Evolutionary conservation across 768 basidiomycete species (phyloP).

Genomic region (Tephrocybe sp.): DNA sequence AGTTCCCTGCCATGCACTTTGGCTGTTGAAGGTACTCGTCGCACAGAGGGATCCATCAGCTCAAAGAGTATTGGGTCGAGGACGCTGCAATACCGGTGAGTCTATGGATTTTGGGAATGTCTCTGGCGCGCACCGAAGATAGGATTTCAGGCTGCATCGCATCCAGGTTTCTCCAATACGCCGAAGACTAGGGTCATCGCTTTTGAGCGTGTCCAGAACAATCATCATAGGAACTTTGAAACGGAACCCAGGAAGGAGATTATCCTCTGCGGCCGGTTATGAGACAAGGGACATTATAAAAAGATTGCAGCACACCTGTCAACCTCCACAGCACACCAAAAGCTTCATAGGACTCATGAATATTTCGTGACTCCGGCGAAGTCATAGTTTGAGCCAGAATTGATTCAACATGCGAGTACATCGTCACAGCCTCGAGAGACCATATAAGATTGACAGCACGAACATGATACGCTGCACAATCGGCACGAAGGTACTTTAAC

Average conservation of each 20-base stretch:
- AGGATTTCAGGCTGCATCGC: conserved; percentile 90
- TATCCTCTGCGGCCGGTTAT: conserved; percentile 60
- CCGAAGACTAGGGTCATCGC: conserved; percentile 69
- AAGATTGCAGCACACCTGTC: conserved; percentile 52
- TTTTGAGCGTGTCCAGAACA: conserved; percentile 80
- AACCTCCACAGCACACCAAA: conserved; percentile 94
- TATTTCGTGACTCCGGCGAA: conserved; percentile 45
- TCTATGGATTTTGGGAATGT: neutral
- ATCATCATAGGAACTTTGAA: conserved; percentile 88
- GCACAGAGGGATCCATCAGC: conserved; percentile 69
- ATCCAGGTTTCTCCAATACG: conserved; percentile 96
- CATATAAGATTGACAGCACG: conserved; percentile 84
- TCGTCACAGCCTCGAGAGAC: conserved; percentile 62
- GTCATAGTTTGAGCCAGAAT: conserved; percentile 75
- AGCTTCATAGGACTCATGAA: conserved; percentile 71
- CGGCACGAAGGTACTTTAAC: conserved; percentile 68
- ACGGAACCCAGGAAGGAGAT: conserved; percentile 73
- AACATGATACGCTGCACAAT: conserved; percentile 72
- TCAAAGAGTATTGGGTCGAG: conserved; percentile 86
- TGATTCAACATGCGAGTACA: conserved; percentile 69
- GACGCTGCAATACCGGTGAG: conserved; percentile 47
- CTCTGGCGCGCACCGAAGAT: conserved; percentile 62
- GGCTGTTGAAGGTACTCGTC: conserved; percentile 44
- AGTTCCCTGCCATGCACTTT: conserved; percentile 68
- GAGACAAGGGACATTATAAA: neutral